Evolutionary conservation across 371 early-diverging fungal genomes (phyloP), one percentile per base, ranked within the genome.

Genomic region (Paramicrosporidium saccamoebae): DNA sequence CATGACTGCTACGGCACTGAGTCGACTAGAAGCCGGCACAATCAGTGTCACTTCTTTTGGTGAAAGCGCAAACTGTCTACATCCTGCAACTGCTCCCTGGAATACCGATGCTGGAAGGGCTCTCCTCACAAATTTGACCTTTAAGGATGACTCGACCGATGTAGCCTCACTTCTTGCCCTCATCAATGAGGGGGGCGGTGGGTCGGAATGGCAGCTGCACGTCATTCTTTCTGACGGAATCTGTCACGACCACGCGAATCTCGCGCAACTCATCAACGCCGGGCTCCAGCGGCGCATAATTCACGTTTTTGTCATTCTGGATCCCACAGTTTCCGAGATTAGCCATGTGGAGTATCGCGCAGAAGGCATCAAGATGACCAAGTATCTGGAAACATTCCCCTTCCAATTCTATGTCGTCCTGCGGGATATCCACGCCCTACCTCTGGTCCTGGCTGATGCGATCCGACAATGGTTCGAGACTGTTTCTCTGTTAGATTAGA

Each of bases 211-310:
- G 90, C 82, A 84, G 29, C 50, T 94, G 14, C 72, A 82, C 44
- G 49, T 94, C 22, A 65, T 94, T 22, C 52, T 94, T 9, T 90
- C 90, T 12, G 95, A 94, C 39, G 95, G 92, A 29, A 64, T 90
- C 18, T 77, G 79, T 41, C 77, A 90, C 29, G 72, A 82, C 36
- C 90, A 86, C 35, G 60, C 62, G 19, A 42, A 51, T 1, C 42
- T 94, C 3, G 44, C 58, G 32, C 45, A 58, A 7, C 45, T 77
- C 31, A 82, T 94, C 10, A 54, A 78, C 8, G 79, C 81, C 0
- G 46, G 44, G n/a, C 55, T 61, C 25, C 79, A 84, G 36, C 48
- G 58, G 24, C 68, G 67, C 28, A 61, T 94, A 35, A 71, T 84
- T 72, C 53, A 69, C 11, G 74, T 92, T 25, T 94, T 90, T 42